phyloP scores from a whole-genome alignment of 371 early-diverging fungal species.

The Haplosporangium sp. region DNA sequence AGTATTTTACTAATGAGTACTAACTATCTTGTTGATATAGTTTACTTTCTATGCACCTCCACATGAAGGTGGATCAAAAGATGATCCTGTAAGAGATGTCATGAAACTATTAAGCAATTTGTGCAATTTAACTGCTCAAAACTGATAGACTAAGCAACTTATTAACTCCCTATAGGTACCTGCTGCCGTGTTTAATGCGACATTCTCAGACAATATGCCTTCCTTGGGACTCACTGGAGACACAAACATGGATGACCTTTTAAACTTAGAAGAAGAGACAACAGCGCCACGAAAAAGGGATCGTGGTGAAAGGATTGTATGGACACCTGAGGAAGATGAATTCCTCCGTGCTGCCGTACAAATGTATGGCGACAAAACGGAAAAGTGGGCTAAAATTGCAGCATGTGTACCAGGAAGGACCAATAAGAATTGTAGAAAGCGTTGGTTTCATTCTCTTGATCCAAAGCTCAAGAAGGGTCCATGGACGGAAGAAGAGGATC shows the following conservation, averaged over 20 bases:
- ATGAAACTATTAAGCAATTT: not conserved
- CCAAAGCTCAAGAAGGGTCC: constrained; percentile 82
- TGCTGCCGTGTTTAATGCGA: constrained; percentile 31
- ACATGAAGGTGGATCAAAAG: constrained; percentile 26
- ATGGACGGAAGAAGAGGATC: constrained; percentile 86
- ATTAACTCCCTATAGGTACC: constrained; percentile 13
- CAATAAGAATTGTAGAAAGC: constrained; percentile 84
- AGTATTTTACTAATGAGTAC: too few relatives aligned
- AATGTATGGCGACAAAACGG: constrained; percentile 81
- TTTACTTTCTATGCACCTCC: constrained; percentile 41
- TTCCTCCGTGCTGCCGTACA: constrained; percentile 77
- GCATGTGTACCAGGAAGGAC: constrained; percentile 84
- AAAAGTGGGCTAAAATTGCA: constrained; percentile 87
- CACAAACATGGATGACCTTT: constrained; percentile 18
- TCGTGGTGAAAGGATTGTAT: constrained; percentile 58
- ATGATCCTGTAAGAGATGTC: constrained; percentile 20
- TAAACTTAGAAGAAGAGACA: constrained; percentile 23
- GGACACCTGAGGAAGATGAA: constrained; percentile 85
- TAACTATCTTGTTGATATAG: constrained; percentile 1
- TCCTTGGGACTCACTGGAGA: constrained; percentile 45
- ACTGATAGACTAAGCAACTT: not conserved
- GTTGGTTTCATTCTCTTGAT: constrained; percentile 88
- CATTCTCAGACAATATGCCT: constrained; percentile 24
- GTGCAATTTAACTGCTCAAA: not conserved
- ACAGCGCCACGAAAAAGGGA: constrained; percentile 30